Evolutionary conservation across 2,329 filamentous ascomycete species (phyloP), one percentile per base, ranked within the genome.

Genomic region (Colletotrichum falcatum): DNA sequence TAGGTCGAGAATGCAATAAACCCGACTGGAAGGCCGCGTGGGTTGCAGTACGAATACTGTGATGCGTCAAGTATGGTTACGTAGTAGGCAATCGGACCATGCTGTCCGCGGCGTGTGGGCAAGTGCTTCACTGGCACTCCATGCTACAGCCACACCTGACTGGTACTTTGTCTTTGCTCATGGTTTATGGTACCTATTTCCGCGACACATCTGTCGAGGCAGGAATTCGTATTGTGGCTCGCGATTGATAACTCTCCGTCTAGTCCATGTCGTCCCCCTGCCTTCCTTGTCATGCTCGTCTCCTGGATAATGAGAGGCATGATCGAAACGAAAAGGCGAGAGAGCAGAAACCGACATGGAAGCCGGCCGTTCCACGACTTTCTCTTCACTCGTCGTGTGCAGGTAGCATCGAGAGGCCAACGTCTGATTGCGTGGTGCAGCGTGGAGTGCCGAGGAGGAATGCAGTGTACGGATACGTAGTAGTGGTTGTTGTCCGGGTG

Each of bases 21-120:
- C 68, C 68, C 68, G 59, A 71, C 51, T 64, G 68, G 68, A 71
- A 69, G 59, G 64, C 28, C 6, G 26, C 11, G 18, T 69, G 65
- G 66, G 44, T n/a, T 61, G 46, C 35, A 30, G 48, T 26, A 9
- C 35, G 11, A n/a, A n/a, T 14, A 11, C 28, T 30, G n/a, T 26
- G 33, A 39, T 51, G 12, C 28, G 35, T 16, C 30, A n/a, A 56
- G 28, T 62, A 48, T 66, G 58, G 70, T 72, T 67, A 58, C 67
- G 59, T 58, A 66, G 64, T 64, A 58, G 70, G 59, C 59, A 66
- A 67, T 64, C 60, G 39, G 51, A 28, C 55, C 28, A 54, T 56
- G 56, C 56, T 72, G 51, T 60, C 54, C 55, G 33, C 30, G 39
- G 7, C 37, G 39, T 37, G n/a, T 66, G 66, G 70, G 56, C 66